Evolutionary conservation across 352 stramenopile species (phyloP).

Genomic region (Globisporangium carolinianum): DNA sequence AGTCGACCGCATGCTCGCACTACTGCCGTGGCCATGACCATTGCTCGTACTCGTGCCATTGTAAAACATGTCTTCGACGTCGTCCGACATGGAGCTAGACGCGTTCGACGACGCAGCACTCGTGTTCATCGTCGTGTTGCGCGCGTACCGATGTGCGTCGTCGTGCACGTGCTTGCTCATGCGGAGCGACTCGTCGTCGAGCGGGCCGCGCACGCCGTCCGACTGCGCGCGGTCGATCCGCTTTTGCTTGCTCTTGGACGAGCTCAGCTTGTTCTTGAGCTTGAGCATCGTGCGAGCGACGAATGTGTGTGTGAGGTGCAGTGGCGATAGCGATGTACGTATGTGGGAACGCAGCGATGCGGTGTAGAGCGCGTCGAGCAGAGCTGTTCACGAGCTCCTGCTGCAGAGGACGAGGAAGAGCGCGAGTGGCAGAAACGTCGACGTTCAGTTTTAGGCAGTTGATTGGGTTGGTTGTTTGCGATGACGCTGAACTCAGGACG

Average conservation of each 20-base stretch:
- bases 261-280: constrained; percentile 60
- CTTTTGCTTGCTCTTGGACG: constrained; percentile 29
- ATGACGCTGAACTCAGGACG: no score
- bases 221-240: constrained; percentile 21
- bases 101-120: constrained; percentile 16
- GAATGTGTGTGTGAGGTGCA: constrained; percentile 1
- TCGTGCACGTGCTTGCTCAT: constrained; percentile 39
- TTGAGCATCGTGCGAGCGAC: constrained; percentile 39
- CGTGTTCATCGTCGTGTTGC: constrained; percentile 25
- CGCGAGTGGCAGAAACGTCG: no score
- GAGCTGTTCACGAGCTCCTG: neutral
- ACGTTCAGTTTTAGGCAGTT: no score
- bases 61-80: constrained; percentile 72
- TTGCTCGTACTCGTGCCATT: constrained; percentile 1
- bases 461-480: no score
- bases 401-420: no score
- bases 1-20: constrained; percentile 13
- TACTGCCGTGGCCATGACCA: neutral
- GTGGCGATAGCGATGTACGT: neutral
- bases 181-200: constrained; percentile 32
- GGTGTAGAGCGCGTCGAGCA: no score
- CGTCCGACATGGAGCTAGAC: constrained; percentile 36
- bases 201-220: constrained; percentile 15
- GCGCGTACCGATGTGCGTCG: constrained; percentile 24
- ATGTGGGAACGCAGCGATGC: neutral